phyloP scores from a whole-genome alignment of 805 yeast species.

The Pichia pseudocactophila region DNA sequence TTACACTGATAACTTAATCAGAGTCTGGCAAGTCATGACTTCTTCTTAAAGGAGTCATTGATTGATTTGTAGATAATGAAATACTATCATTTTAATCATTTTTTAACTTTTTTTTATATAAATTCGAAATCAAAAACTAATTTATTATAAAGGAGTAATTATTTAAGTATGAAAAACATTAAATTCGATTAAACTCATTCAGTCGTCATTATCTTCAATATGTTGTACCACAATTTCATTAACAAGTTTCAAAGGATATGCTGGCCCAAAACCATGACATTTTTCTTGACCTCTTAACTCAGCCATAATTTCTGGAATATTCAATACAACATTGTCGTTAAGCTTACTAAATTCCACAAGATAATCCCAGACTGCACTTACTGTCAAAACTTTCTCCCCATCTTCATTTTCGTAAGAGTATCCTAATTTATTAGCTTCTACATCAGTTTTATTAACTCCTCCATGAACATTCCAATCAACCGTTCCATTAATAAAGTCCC shows the following conservation, averaged over 20 bases:
- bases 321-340: conserved; percentile 42
- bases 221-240: conserved; percentile 28
- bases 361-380: conserved; percentile 82
- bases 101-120: background rate
- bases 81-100: conserved; percentile 7
- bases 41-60: conserved; percentile 25
- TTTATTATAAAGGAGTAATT: background rate
- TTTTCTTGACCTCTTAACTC: conserved; percentile 56
- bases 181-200: background rate
- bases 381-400: conserved; percentile 44
- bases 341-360: conserved; percentile 39
- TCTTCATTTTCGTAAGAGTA: conserved; percentile 22
- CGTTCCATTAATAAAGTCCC: conserved; percentile 17
- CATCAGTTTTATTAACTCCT: conserved; percentile 1
- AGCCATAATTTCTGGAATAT: conserved; percentile 50
- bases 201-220: conserved; percentile 5
- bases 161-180: no score
- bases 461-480: conserved; percentile 13
- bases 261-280: conserved; percentile 78
- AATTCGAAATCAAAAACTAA: background rate
- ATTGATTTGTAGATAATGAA: conserved; percentile 14
- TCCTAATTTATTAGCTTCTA: conserved; percentile 12
- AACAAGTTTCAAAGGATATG: conserved; percentile 40
- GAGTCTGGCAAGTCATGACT: conserved; percentile 99
- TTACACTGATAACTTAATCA: conserved; percentile 98